Percentiles rank a stretch among this genome's conserved stretches.
Evolutionary conservation across 2,329 filamentous ascomycete genomes (phyloP).

Genomic region (Exophiala dermatitidis): DNA sequence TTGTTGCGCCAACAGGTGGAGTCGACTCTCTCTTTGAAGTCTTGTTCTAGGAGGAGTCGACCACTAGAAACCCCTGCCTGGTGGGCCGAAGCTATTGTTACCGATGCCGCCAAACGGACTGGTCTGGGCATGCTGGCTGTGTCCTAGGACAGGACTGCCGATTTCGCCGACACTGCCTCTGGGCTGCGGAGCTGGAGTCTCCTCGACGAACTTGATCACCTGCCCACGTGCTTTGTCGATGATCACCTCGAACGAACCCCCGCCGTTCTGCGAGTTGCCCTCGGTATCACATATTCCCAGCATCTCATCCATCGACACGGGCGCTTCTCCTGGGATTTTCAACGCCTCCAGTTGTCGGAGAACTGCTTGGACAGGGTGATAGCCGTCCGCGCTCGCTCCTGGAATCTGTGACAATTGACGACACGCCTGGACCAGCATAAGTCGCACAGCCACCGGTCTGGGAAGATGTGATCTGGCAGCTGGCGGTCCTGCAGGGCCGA

Average conservation of each 20-base stretch:
- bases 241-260: slow-evolving; percentile 72
- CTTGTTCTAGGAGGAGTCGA: slow-evolving; percentile 18
- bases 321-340: slow-evolving; percentile 50
- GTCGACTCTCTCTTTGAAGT: slow-evolving; percentile 5
- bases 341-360: slow-evolving; percentile 59
- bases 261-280: slow-evolving; percentile 77
- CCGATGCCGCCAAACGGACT: slow-evolving; percentile 18
- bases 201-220: slow-evolving; percentile 47
- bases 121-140: slow-evolving; percentile 19
- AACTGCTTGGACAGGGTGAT: slow-evolving; percentile 60
- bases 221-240: slow-evolving; percentile 41
- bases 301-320: slow-evolving; percentile 60
- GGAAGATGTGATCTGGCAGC: slow-evolving; percentile 48
- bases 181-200: slow-evolving; percentile 38
- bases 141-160: slow-evolving; percentile 52
- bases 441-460: slow-evolving; percentile 61
- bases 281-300: slow-evolving; percentile 84
- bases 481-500: slow-evolving; percentile 40
- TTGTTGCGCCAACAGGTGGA: slow-evolving; percentile 2
- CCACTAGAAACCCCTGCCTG: slow-evolving; percentile 24
- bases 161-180: slow-evolving; percentile 57
- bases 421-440: slow-evolving; percentile 72
- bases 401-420: slow-evolving; percentile 48
- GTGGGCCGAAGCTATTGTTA: slow-evolving; percentile 19
- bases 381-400: slow-evolving; percentile 50